Percentiles rank a stretch among this genome's conserved stretches.
phyloP scores from a whole-genome alignment of 345 rosid genomes.

The Moringa oleifera region DNA sequence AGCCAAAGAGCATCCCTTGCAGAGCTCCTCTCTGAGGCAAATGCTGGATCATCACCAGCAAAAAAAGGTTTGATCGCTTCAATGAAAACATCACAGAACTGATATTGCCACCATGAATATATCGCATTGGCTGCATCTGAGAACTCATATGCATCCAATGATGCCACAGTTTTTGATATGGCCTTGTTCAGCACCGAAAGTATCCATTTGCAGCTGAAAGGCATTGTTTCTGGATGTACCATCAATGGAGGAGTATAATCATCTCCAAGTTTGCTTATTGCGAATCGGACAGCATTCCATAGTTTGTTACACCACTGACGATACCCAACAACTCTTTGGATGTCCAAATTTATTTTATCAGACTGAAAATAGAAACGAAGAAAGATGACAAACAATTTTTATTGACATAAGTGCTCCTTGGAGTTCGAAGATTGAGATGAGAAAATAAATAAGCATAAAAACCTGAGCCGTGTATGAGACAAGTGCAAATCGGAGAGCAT shows the following conservation, averaged over 20 bases:
- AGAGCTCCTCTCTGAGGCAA: conserved; percentile 55
- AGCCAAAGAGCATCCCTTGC: conserved; percentile 75
- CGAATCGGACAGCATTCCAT: conserved; percentile 97
- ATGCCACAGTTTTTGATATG: conserved; percentile 46
- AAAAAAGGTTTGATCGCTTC: conserved; percentile 92
- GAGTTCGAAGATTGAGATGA: not conserved
- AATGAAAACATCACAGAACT: conserved; percentile 90
- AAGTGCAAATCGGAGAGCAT: conserved; percentile 97
- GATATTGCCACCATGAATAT: conserved; percentile 97
- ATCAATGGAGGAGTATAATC: conserved; percentile 48
- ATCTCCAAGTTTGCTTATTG: conserved; percentile 83
- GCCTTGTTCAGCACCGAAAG: conserved; percentile 77
- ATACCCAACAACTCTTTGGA: conserved; percentile 90
- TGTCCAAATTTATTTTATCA: conserved; percentile 93
- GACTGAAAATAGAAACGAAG: conserved; percentile 64
- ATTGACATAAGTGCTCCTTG: not conserved
- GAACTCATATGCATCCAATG: conserved; percentile 62
- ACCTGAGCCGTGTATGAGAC: conserved; percentile 97
- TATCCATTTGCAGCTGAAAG: conserved; percentile 90
- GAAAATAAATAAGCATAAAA: conserved; percentile 10
- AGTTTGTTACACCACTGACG: conserved; percentile 99
- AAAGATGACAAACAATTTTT: not conserved
- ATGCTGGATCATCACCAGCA: conserved; percentile 42
- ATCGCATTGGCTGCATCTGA: conserved; percentile 73
- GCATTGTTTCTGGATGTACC: conserved; percentile 42